Percentiles rank a stretch among this genome's conserved stretches.
Evolutionary conservation across 1,284 basidiomycete species (phyloP).

Genomic region (Sparassis latifolia): DNA sequence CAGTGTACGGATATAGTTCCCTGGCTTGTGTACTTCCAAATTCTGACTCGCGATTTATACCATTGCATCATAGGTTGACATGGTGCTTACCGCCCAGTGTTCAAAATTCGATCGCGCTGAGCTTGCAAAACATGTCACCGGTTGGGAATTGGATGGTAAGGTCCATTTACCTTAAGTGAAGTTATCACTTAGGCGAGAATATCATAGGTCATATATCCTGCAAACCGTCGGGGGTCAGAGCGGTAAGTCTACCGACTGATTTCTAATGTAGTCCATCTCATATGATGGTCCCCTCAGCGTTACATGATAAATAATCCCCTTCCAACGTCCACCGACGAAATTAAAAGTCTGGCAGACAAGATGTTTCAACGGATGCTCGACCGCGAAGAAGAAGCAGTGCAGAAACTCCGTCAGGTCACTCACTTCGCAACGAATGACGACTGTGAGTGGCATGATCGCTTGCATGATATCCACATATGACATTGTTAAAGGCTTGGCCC

Average conservation of each 20-base stretch:
- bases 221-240: slow-evolving; percentile 38
- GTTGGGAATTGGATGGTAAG: slow-evolving; percentile 33
- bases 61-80: slow-evolving; percentile 28
- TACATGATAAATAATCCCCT: slow-evolving; percentile 33
- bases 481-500: slow-evolving; percentile 32
- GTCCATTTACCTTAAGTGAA: not conserved
- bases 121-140: slow-evolving; percentile 30
- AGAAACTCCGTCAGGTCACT: slow-evolving; percentile 36
- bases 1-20: slow-evolving; percentile 16
- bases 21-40: not conserved
- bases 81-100: slow-evolving; percentile 23
- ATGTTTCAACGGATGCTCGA: slow-evolving; percentile 34
- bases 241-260: slow-evolving; percentile 16
- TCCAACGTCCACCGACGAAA: slow-evolving; percentile 28
- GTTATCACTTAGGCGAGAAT: too few relatives aligned
- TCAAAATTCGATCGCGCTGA: slow-evolving; percentile 28
- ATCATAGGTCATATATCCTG: slow-evolving; percentile 25
- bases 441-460: slow-evolving; percentile 26
- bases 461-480: not conserved
- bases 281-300: slow-evolving; percentile 22
- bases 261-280: not conserved
- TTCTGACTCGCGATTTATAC: not conserved
- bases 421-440: slow-evolving; percentile 38
- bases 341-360: slow-evolving; percentile 29
- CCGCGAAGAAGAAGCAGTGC: slow-evolving; percentile 37